Evolutionary conservation across 345 rosid genomes (phyloP), one percentile per base, ranked within the genome.

Genomic region (Pseudoturritis turrita): DNA sequence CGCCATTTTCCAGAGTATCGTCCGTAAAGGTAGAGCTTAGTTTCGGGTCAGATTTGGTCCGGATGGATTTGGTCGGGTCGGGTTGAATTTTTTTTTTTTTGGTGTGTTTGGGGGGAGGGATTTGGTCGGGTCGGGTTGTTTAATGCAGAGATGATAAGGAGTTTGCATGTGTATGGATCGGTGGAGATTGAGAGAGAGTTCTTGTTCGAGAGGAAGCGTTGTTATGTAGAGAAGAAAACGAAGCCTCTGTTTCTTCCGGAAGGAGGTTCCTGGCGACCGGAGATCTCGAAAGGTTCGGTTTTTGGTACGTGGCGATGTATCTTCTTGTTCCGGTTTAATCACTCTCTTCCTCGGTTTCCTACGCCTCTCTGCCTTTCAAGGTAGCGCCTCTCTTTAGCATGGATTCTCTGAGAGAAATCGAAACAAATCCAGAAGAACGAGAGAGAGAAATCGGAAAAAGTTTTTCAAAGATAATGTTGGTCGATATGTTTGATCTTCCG

Each of bases 161-260:
- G 76, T 72, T 69, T 81, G 82, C 84, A 81, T 81, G 84, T 78
- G 15, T 81, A 78, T 28, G 72, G 52, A 72, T 76, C 79, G 11
- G 37, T 60, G 23, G 80, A 68, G 67, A 47, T 76, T 15, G 84
- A 78, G 76, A 72, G 80, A 65, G 80, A 76, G 74, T 81, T 78
- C 22, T 4, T 72, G 36, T 72, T 78, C 36, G 74, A 69, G 40
- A 68, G 12, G 53, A 45, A 69, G 3, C 59, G 61, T 18, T 31
- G 45, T 10, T 81, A 76, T 73, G 65, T 60, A 37, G 82, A 81
- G 76, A 73, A 19, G 63, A 41, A 53, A 53, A 28, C 79, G 1
- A 23, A 65, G 55, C 74, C 84, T 68, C 54, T 76, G 8, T 72
- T 81, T 41, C 43, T 9, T 10, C 46, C 47, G 17, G 70, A 68